Evolutionary conservation across 768 basidiomycete genomes (phyloP), one percentile per base, ranked within the genome.

Genomic region (Serendipita vermifera): DNA sequence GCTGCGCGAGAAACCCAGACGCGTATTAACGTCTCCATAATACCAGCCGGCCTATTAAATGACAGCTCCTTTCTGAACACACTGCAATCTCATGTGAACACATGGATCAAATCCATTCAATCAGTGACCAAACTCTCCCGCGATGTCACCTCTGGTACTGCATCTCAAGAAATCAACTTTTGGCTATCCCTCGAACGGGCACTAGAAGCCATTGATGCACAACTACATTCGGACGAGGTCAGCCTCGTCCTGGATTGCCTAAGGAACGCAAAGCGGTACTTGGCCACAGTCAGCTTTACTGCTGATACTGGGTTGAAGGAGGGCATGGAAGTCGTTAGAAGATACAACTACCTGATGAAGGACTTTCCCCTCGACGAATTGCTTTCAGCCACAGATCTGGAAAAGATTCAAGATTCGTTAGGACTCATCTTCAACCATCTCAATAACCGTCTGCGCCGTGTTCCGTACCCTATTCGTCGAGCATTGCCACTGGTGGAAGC

Each of bases 101-200:
- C 82, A 13, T 99, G 96, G 96, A 96, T 98, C 73, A 96, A 96
- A 70, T 85, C 91, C 29, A 94, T 98, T 56, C 96, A 98, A 68
- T 80, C 85, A 0, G 92, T 98, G 53, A 98, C 96, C 4, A 96
- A 94, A 66, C 79, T 99, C n/a, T 83, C 81, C 2, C 76, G 96
- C 22, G 94, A 98, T 63, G 94, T 98, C 31, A 76, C 83, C 0
- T 88, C 87, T 3, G 94, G 94, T 2, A 98, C 94, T 0, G 94
- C 96, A 2, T 93, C 90, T 0, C 96, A 99, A 65, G 96, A 98
- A 68, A 92, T 99, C 74, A 98, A 98, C 69, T 98, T 99, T 64
- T 98, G 96, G 96, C 74, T 98, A 22, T 87, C 85, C 67, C 76
- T 99, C 68, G 96, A 99, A 67, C 75, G 87, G 39, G 92, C 92